Evolutionary conservation across 768 basidiomycete genomes (phyloP), one percentile per base, ranked within the genome.

Genomic region (Boletus insuetus): DNA sequence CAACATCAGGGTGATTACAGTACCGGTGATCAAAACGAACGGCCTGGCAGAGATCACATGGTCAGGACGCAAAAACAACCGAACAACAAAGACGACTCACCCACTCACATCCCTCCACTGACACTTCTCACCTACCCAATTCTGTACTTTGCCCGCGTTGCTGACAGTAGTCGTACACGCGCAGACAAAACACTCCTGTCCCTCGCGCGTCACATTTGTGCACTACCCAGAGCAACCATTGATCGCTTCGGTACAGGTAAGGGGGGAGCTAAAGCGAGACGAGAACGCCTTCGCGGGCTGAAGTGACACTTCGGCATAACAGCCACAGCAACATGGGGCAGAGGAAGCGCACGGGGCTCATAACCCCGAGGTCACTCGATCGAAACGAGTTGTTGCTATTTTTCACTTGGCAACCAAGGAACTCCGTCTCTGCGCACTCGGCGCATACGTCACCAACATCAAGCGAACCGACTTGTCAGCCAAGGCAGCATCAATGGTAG

Each of bases 61-160:
- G 11, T 35, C 22, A 55, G 32, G 13, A 38, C 17, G 37, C 6
- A n/a, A 38, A 37, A 38, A 11, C 11, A n/a, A 42, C 17, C 16
- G 17, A 42, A 8, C 17, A 38, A 17, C 2, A 32, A 4, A 14
- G 6, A 13, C 10, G 17, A 82, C 88, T 57, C 64, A 91, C 91
- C 82, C 83, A 76, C 88, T 91, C 45, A 93, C 73, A 64, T 94
- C 91, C 71, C 83, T 84, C 59, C 84, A 80, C 75, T 92, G 84
- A 60, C 91, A 94, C 58, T 76, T 81, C 49, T 80, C 78, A 5
- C 91, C 91, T 1, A 79, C 90, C 91, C 91, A 94, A 32, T 69
- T 72, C 58, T 85, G 80, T 4, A 78, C 82, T 67, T 83, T 68
- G 20, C 83, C 79, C 24, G 75, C 69, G 11, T 77, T 77, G 51